phyloP scores from a whole-genome alignment of 2,329 filamentous ascomycete genomes.

The Aureobasidium sp. region DNA sequence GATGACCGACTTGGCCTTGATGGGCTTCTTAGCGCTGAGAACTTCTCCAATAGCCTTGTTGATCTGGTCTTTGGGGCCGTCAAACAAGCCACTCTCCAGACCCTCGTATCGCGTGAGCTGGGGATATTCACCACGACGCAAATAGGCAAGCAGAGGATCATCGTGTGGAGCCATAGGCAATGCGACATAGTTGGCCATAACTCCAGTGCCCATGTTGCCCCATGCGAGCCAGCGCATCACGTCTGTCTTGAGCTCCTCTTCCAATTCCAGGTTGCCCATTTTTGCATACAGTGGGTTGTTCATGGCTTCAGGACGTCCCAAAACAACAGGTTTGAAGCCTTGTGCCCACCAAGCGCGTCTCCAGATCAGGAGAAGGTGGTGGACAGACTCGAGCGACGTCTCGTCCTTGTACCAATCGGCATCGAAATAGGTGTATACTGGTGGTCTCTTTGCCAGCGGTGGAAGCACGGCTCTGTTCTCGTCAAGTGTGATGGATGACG shows the following conservation, averaged over 20 bases:
- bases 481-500: constrained; percentile 69
- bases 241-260: constrained; percentile 58
- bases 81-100: constrained; percentile 65
- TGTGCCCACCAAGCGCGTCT: constrained; percentile 91
- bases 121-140: constrained; percentile 71
- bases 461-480: constrained; percentile 79
- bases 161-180: constrained; percentile 76
- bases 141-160: constrained; percentile 62
- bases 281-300: constrained; percentile 71
- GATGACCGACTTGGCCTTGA: constrained; percentile 56
- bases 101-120: constrained; percentile 66
- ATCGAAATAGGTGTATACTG: constrained; percentile 91
- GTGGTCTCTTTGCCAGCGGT: constrained; percentile 60
- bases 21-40: constrained; percentile 46
- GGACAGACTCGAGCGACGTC: constrained; percentile 63
- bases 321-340: constrained; percentile 77
- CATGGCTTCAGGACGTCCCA: constrained; percentile 73
- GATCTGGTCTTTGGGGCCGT: constrained; percentile 53
- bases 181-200: constrained; percentile 71
- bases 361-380: constrained; percentile 76
- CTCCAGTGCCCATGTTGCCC: constrained; percentile 80
- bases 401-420: constrained; percentile 55
- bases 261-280: constrained; percentile 57
- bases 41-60: constrained; percentile 37
- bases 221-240: constrained; percentile 85